Evolutionary conservation across 148 eudicot genomes (phyloP).

Genomic region (Polygonum aviculare): DNA sequence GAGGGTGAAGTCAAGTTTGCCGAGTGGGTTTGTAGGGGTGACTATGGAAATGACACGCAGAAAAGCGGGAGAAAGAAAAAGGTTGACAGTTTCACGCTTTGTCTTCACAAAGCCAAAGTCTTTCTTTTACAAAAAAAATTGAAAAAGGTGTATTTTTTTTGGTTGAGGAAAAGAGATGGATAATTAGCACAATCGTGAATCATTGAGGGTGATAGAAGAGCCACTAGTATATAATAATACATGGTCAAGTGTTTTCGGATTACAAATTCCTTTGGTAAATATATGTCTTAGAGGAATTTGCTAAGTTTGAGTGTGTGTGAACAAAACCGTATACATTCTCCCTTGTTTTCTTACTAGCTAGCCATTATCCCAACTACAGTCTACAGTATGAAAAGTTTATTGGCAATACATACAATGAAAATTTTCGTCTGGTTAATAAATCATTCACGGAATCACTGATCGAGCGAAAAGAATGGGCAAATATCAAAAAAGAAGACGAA

Average conservation of each 20-base stretch:
- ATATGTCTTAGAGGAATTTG: too few species aligned
- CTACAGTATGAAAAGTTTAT: too few species aligned
- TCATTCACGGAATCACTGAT: neutral
- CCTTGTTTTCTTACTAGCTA: too few species aligned
- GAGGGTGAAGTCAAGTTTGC: neutral
- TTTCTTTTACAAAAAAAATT: neutral
- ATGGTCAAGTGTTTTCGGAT: neutral
- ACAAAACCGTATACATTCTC: too few species aligned
- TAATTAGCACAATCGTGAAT: neutral
- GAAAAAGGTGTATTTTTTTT: too few species aligned
- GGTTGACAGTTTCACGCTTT: constrained; percentile 8
- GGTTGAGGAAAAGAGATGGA: neutral
- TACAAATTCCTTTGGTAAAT: too few species aligned
- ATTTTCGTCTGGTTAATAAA: too few species aligned
- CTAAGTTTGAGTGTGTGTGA: too few species aligned
- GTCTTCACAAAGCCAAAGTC: neutral
- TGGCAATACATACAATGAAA: too few species aligned
- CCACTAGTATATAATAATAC: neutral
- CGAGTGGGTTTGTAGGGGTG: constrained; percentile 1
- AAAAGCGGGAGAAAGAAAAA: neutral
- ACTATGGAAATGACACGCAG: neutral
- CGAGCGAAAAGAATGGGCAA: neutral
- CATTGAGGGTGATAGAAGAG: neutral
- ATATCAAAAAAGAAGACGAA: neutral
- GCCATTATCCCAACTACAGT: too few species aligned